Conservation (phyloP, 2,329 filamentous ascomycete species). For the Colletotrichum lindemuthianum region DNA sequence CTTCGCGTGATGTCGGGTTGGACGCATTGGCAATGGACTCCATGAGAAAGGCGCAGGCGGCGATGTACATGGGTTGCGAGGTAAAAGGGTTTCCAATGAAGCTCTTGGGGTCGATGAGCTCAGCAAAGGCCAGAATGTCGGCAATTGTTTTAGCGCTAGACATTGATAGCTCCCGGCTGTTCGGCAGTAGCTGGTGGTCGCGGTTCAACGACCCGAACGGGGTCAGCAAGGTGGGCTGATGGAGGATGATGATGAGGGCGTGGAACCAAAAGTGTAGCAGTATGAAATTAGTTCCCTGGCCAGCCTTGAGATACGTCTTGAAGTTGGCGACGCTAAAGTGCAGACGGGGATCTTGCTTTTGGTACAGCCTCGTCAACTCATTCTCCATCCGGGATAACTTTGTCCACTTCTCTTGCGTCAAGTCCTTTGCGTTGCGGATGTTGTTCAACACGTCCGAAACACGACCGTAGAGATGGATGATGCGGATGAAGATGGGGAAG, state of each 20-base stretch:
- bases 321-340: constrained; percentile 90
- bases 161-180: constrained; percentile 85
- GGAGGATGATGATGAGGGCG: constrained; percentile 83
- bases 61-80: constrained; percentile 91
- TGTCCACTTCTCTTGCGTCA: constrained; percentile 78
- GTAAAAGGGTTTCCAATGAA: constrained; percentile 91
- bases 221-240: constrained; percentile 84
- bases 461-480: constrained; percentile 86
- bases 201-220: constrained; percentile 70
- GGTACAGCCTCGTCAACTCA: constrained; percentile 77
- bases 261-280: constrained; percentile 91
- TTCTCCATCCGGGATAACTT: constrained; percentile 81
- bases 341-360: constrained; percentile 76
- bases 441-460: constrained; percentile 88
- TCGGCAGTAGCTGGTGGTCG: constrained; percentile 78
- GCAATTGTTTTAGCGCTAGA: constrained; percentile 92
- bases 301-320: constrained; percentile 81
- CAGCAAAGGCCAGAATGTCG: constrained; percentile 87
- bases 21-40: constrained; percentile 80
- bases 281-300: constrained; percentile 88
- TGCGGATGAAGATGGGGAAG: constrained; percentile 82
- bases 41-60: constrained; percentile 87
- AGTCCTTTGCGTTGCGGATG: constrained; percentile 76
- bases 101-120: constrained; percentile 85
- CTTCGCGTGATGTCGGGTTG: constrained; percentile 70